These are phyloP conservation scores for Pleurotus sapidus DNA, from an alignment of 768 basidiomycete genomes.

Conservation along the genomic window DNA sequence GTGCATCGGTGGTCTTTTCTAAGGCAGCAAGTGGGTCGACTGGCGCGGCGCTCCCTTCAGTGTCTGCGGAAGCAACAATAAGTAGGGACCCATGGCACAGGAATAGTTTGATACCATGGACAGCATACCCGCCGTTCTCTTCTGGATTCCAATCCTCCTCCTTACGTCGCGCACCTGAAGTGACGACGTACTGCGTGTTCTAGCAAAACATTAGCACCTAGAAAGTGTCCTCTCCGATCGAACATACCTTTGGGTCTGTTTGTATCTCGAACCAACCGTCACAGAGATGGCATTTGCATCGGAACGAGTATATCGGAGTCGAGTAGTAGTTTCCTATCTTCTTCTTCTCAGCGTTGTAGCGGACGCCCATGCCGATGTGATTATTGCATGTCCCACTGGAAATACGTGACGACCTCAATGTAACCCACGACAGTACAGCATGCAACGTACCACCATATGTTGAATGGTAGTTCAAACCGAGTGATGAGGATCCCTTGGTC, in stretches of 20 bases:
- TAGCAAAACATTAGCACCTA: slow-evolving; percentile 23
- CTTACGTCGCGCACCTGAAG: slow-evolving; percentile 90
- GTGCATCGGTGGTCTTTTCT: slow-evolving; percentile 84
- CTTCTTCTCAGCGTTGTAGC: slow-evolving; percentile 99
- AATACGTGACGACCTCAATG: slow-evolving; percentile 1
- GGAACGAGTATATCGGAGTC: slow-evolving; percentile 91
- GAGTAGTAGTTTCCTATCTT: slow-evolving; percentile 94
- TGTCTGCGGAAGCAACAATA: slow-evolving; percentile 42
- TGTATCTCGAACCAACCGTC: slow-evolving; percentile 97
- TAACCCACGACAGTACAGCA: neutral
- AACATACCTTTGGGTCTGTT: slow-evolving; percentile 88
- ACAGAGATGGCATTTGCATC: slow-evolving; percentile 97
- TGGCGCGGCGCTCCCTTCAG: slow-evolving; percentile 59
- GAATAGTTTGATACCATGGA: slow-evolving; percentile 58
- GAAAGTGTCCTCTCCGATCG: neutral
- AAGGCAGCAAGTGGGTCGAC: slow-evolving; percentile 84
- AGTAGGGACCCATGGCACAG: neutral
- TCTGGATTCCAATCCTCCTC: slow-evolving; percentile 97
- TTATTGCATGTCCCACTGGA: slow-evolving; percentile 88
- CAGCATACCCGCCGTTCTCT: slow-evolving; percentile 90
- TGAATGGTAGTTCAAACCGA: slow-evolving; percentile 95
- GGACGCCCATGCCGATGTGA: slow-evolving; percentile 98
- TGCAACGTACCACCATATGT: slow-evolving; percentile 84
- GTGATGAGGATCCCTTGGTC: slow-evolving; percentile 96
- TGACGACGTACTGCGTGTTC: slow-evolving; percentile 95